phyloP scores from a whole-genome alignment of 768 basidiomycete species.

The Gloeostereum incarnatum region DNA sequence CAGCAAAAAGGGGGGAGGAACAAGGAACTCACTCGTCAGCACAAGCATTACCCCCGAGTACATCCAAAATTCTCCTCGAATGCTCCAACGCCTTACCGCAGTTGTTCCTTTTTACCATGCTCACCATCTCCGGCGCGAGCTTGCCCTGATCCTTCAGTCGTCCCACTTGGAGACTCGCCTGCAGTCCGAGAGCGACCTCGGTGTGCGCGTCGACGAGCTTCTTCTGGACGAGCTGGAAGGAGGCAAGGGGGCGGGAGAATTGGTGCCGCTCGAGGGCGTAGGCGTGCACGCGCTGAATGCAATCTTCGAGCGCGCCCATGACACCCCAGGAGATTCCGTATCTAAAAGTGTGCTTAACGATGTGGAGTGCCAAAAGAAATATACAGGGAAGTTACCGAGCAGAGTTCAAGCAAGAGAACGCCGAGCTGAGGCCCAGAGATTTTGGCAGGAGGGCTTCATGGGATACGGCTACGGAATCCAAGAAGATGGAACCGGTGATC shows the following conservation, averaged over 20 bases:
- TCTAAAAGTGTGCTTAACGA: constrained; percentile 22
- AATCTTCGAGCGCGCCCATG: constrained; percentile 94
- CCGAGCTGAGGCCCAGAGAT: constrained; percentile 67
- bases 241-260: constrained; percentile 82
- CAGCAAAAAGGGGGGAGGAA: constrained; percentile 1
- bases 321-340: constrained; percentile 92
- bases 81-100: constrained; percentile 90
- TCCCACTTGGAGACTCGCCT: constrained; percentile 73
- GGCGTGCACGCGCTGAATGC: constrained; percentile 61
- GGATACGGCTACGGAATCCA: constrained; percentile 81
- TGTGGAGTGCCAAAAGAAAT: constrained; percentile 5
- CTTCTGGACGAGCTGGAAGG: constrained; percentile 97
- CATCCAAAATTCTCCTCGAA: constrained; percentile 72
- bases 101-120: constrained; percentile 91
- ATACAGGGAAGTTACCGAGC: constrained; percentile 50
- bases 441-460: constrained; percentile 71
- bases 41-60: constrained; percentile 90
- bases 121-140: constrained; percentile 86
- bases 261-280: constrained; percentile 90
- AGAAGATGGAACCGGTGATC: constrained; percentile 79
- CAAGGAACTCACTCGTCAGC: constrained; percentile 70
- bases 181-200: constrained; percentile 71
- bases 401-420: constrained; percentile 90
- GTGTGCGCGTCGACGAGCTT: constrained; percentile 92
- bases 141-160: constrained; percentile 74